Conservation (phyloP, 2,329 filamentous ascomycete species). For the Scorias spongiosa region DNA sequence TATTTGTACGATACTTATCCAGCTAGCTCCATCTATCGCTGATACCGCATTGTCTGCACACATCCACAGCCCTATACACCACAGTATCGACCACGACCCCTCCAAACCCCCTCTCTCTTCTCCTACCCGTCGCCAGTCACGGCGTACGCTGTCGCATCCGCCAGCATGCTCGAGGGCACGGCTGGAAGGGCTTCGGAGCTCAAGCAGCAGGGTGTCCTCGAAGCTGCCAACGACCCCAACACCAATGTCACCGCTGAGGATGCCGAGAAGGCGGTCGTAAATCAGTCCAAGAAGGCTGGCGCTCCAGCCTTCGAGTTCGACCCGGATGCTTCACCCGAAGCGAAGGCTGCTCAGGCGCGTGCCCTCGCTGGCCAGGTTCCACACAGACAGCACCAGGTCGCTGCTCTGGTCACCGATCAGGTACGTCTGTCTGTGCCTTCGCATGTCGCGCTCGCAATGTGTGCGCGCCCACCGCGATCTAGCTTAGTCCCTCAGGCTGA, state of each 20-base stretch:
- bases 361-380: slow-evolving; percentile 5
- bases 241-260: slow-evolving; percentile 52
- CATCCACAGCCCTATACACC: no score
- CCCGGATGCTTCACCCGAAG: slow-evolving; percentile 64
- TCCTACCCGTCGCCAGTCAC: neutral
- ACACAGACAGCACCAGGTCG: slow-evolving; percentile 42
- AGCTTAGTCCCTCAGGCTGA: no score
- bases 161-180: slow-evolving; percentile 16
- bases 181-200: slow-evolving; percentile 39
- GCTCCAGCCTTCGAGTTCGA: slow-evolving; percentile 73
- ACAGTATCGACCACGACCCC: neutral
- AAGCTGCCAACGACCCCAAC: slow-evolving; percentile 59
- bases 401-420: slow-evolving; percentile 64
- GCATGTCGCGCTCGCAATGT: neutral
- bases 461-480: neutral
- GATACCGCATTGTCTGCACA: no score
- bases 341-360: slow-evolving; percentile 65
- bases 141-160: slow-evolving; percentile 9
- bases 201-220: slow-evolving; percentile 66
- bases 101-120: neutral
- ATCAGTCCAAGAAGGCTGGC: slow-evolving; percentile 66
- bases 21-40: no score
- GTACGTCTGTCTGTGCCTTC: slow-evolving; percentile 23
- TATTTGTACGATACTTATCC: no score
- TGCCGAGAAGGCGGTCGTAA: slow-evolving; percentile 57